These are phyloP conservation scores for Cadophora luteo-olivacea DNA, from an alignment of 2,329 filamentous ascomycete species.

Conservation along the genomic window DNA sequence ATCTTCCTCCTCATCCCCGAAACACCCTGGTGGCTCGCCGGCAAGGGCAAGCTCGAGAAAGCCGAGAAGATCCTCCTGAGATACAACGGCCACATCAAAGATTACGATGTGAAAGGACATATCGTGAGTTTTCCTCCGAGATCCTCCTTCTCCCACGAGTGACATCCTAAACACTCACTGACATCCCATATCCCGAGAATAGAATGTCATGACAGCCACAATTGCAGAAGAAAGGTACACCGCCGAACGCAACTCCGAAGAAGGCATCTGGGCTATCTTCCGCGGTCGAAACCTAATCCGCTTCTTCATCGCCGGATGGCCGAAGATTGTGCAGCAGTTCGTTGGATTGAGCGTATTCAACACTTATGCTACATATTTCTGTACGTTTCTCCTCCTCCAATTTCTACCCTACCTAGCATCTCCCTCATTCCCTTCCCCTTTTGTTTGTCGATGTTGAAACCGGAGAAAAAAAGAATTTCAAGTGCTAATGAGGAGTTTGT, in stretches of 20 bases:
- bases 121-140: conserved; percentile 34
- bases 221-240: conserved; percentile 40
- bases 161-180: too few species aligned
- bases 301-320: conserved; percentile 43
- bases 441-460: too few species aligned
- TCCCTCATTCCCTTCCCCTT: neutral
- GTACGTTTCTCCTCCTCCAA: conserved; percentile 11
- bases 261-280: conserved; percentile 45
- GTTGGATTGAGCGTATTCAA: conserved; percentile 36
- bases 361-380: conserved; percentile 32
- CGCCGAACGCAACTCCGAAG: conserved; percentile 37
- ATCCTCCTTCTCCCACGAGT: conserved; percentile 23
- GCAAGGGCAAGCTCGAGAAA: conserved; percentile 43
- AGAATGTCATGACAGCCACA: conserved; percentile 31
- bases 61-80: conserved; percentile 34
- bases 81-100: conserved; percentile 40
- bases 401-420: too few species aligned
- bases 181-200: neutral
- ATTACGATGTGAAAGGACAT: conserved; percentile 43
- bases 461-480: too few species aligned
- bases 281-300: conserved; percentile 42
- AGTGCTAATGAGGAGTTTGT: too few species aligned
- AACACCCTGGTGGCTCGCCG: conserved; percentile 50
- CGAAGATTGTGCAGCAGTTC: conserved; percentile 35
- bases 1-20: conserved; percentile 50